These are phyloP conservation scores for Pilatotrama ljubarskyi DNA, from an alignment of 768 basidiomycete genomes.

Conservation along the genomic window DNA sequence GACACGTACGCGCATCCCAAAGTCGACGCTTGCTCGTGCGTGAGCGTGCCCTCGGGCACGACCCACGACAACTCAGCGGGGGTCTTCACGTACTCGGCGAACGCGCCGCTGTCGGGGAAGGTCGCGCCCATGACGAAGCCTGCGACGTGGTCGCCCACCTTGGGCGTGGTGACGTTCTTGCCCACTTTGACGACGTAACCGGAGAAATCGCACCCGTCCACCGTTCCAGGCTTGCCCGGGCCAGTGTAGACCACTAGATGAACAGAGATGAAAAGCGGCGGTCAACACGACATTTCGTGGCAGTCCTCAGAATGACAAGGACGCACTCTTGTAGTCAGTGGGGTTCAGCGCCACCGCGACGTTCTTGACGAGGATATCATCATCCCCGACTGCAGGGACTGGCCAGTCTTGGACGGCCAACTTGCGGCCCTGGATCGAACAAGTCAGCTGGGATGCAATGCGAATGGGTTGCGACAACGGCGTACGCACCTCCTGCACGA, in stretches of 20 bases:
- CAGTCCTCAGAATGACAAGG: not conserved
- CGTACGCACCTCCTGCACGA: conserved; percentile 16
- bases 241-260: not conserved
- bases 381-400: conserved; percentile 24
- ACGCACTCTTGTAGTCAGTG: conserved; percentile 28
- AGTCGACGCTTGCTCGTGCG: conserved; percentile 24
- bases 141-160: conserved; percentile 31
- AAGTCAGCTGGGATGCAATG: not conserved
- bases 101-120: conserved; percentile 28
- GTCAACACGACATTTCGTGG: not conserved
- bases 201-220: conserved; percentile 16
- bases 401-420: conserved; percentile 23
- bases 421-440: conserved; percentile 7
- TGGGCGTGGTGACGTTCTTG: conserved; percentile 11
- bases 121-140: conserved; percentile 29
- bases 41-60: conserved; percentile 22
- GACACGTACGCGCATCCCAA: conserved; percentile 15
- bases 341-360: conserved; percentile 29
- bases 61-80: conserved; percentile 27
- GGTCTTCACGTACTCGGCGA: conserved; percentile 30
- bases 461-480: not conserved
- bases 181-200: conserved; percentile 15
- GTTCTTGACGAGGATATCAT: conserved; percentile 30
- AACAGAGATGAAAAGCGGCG: not conserved
- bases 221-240: not conserved